Evolutionary conservation across 139 green algal genomes (phyloP), one percentile per base, ranked within the genome.

Genomic region (Bryopsis sp.): DNA sequence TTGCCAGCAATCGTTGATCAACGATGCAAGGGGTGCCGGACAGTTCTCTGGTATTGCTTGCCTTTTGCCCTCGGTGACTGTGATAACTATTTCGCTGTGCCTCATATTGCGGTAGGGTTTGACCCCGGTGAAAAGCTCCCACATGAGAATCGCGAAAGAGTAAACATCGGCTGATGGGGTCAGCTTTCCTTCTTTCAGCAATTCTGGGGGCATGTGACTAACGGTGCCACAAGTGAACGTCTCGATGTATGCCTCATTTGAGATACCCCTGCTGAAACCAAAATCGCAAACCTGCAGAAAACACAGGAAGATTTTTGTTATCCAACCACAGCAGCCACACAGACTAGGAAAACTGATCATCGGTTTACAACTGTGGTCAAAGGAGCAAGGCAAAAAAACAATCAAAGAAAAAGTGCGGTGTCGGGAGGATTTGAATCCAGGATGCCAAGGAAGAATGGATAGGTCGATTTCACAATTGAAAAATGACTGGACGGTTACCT

Each of bases 211-310:
- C 58, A 76, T 75, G 64, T 80, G 70, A 24, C 66, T 72, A 5
- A 79, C 68, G 35, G 79, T 85, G 64, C 79, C 79, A 48, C 70
- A 73, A 33, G 72, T 76, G 36, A 71, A 64, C 11, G 76, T 85
- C 37, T 67, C 73, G 24, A 82, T 67, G 67, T 82, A 73, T 22
- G 73, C 79, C n/a, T 66, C 46, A 35, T 76, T 75, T 61, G 80
- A 39, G 36, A 82, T 68, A 4, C 48, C 37, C 2, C 71, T 57
- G 54, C 66, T 76, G 57, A 85, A 71, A 24, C 79, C 76, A 65
- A 81, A 77, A 57, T 80, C 79, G 29, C 64, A 48, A 58, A 85
- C 57, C 72, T 81, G 64, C 8, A 65, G 4, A 24, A 46, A 39
- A n/a, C n/a, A n/a, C n/a, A n/a, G n/a, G n/a, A n/a, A n/a, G n/a